Evolutionary conservation across 495 filamentous ascomycete species (phyloP).

Genomic region (Hypoxylon rickii): DNA sequence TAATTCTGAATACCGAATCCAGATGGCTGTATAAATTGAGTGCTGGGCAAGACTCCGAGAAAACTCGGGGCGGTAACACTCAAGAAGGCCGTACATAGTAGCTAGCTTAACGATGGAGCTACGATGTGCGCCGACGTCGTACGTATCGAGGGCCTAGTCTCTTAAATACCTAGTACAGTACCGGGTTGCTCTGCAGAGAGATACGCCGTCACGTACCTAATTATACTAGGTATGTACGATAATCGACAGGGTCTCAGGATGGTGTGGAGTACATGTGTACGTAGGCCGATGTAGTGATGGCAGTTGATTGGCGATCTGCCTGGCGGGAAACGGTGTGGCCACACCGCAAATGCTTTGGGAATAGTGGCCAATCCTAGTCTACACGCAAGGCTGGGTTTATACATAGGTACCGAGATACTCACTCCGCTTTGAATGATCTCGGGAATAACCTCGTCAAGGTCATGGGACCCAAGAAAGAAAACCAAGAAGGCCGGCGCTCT

Average conservation of each 20-base stretch:
- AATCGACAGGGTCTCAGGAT: constrained; percentile 14
- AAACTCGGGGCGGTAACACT: too few relatives aligned
- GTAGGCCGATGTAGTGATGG: constrained; percentile 20
- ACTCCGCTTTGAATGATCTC: constrained; percentile 21
- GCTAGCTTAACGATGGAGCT: not conserved
- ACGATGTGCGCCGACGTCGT: constrained; percentile 6
- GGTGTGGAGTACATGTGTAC: constrained; percentile 16
- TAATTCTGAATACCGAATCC: too few relatives aligned
- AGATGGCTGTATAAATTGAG: too few relatives aligned
- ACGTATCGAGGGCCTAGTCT: constrained; percentile 10
- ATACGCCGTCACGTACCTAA: too few relatives aligned
- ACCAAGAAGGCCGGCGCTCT: not conserved
- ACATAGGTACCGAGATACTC: not conserved
- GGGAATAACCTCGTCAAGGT: constrained; percentile 29
- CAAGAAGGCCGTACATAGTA: too few relatives aligned
- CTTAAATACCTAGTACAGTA: constrained; percentile 1
- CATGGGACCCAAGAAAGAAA: constrained; percentile 4
- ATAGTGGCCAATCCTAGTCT: constrained; percentile 14
- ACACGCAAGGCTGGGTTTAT: constrained; percentile 13
- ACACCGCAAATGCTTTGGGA: constrained; percentile 28
- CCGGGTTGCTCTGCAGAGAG: constrained; percentile 7
- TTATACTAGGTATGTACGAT: not conserved
- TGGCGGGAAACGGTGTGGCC: constrained; percentile 20
- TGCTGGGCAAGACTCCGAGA: too few relatives aligned
- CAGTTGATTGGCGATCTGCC: constrained; percentile 17